Evolutionary conservation across 1,284 basidiomycete species (phyloP), one percentile per base, ranked within the genome.

Genomic region (Ceratobasidium theobromae): DNA sequence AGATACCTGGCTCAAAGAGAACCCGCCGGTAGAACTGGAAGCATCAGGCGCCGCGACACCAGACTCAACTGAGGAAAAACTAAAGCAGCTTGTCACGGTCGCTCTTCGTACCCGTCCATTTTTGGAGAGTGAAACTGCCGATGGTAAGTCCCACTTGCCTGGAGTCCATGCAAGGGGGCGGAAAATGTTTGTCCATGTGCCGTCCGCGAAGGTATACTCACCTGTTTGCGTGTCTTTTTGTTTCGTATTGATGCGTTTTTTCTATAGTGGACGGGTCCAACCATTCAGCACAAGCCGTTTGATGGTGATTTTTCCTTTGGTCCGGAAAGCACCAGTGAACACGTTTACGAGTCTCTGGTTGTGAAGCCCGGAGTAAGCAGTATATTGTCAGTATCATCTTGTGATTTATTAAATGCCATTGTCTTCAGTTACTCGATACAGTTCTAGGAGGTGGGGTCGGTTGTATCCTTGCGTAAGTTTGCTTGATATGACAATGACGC

Each of bases 91-190:
- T 67, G 73, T 77, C 46, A 69, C 75, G 48, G 75, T 77, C 67
- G 74, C 74, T 65, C 75, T 77, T 54, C 69, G 76, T 51, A 77
- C 75, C 60, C 74, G 75, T 55, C 76, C 76, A 1, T 77, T 28
- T 70, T 68, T 28, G 67, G 74, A 66, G 75, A 77, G 68, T 32
- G 71, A 65, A 41, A 30, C 18, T 18, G 21, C 21, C 1, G 51
- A 69, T 21, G 69, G 70, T 6, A 69, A 72, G 43, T 72, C 45
- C 40, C 43, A 40, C 6, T 53, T 70, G 23, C 43, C 18, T 40
- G 72, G 74, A 12, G 64, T 71, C 8, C 74, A 72, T 62, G 72
- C 73, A 9, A 72, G 76, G 49, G 74, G 74, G 2, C 75, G 75
- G 14, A 68, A 72, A n/a, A 75, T 76, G 55, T 67, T 76, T n/a